These are phyloP conservation scores for Saraca asoca DNA, from an alignment of 331 rosid genomes.

Conservation along the genomic window DNA sequence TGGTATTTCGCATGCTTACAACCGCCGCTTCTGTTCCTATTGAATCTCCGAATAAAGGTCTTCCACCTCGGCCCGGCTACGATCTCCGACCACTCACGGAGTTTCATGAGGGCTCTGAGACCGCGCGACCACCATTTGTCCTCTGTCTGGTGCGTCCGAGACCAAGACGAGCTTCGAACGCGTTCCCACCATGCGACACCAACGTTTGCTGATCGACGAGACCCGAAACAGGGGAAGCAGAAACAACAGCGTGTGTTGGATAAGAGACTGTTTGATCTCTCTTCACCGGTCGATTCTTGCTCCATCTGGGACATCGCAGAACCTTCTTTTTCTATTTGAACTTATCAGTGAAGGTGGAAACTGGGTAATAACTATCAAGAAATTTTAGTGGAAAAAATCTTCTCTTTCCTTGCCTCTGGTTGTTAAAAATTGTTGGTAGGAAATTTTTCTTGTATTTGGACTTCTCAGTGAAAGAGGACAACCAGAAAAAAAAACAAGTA, in stretches of 20 bases:
- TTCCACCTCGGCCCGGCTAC: slow-evolving; percentile 97
- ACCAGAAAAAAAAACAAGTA: too few species aligned
- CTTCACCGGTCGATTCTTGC: slow-evolving; percentile 49
- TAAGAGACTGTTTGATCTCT: slow-evolving; percentile 39
- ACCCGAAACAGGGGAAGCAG: slow-evolving; percentile 61
- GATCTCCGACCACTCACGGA: slow-evolving; percentile 92
- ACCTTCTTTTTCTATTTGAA: not conserved
- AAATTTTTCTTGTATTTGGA: too few species aligned
- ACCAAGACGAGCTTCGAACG: slow-evolving; percentile 41
- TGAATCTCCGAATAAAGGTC: slow-evolving; percentile 85
- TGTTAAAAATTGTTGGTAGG: too few species aligned
- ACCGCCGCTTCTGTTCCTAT: slow-evolving; percentile 46
- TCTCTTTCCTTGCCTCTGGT: too few species aligned
- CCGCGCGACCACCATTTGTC: slow-evolving; percentile 74
- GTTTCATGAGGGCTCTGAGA: slow-evolving; percentile 54
- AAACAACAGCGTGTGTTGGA: slow-evolving; percentile 49
- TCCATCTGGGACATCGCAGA: slow-evolving; percentile 44
- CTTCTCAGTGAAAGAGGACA: too few species aligned
- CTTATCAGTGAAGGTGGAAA: too few species aligned
- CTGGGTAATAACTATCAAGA: too few species aligned
- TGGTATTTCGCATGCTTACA: slow-evolving; percentile 65
- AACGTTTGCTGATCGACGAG: slow-evolving; percentile 42
- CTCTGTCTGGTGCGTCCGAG: slow-evolving; percentile 31
- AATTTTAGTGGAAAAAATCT: too few species aligned
- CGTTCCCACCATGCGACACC: slow-evolving; percentile 73